Evolutionary conservation across 2,329 filamentous ascomycete species (phyloP).

Genomic region (Pseudogymnoascus sp.): DNA sequence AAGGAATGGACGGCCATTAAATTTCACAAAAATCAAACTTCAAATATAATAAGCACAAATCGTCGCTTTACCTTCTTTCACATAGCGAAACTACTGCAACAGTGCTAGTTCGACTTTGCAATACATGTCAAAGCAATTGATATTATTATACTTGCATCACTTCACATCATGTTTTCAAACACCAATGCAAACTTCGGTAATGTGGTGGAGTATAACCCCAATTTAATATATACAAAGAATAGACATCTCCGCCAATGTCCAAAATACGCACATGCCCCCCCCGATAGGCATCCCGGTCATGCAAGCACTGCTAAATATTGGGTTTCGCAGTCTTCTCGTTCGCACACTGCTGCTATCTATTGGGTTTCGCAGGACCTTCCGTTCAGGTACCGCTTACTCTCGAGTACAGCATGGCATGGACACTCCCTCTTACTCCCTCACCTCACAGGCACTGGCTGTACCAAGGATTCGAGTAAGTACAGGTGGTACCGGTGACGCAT

Average conservation of each 20-base stretch:
- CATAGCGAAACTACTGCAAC: too few relatives aligned
- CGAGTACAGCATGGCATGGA: background rate
- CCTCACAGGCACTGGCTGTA: slow-evolving; percentile 12
- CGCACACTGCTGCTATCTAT: background rate
- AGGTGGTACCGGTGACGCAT: background rate
- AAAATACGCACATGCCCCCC: background rate
- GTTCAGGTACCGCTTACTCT: background rate
- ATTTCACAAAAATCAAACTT: too few relatives aligned
- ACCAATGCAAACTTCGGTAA: background rate
- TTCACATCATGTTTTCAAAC: background rate
- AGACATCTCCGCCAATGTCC: background rate
- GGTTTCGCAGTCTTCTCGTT: background rate
- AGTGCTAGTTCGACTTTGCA: too few relatives aligned
- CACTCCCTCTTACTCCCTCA: background rate
- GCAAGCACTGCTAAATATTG: background rate
- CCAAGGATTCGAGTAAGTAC: slow-evolving; percentile 10
- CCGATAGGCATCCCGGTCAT: background rate
- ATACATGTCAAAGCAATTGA: too few relatives aligned
- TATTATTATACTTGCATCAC: background rate
- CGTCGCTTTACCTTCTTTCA: too few relatives aligned
- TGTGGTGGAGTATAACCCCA: background rate
- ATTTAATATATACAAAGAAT: slow-evolving; percentile 4
- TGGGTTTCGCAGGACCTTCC: background rate
- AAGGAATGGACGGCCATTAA: too few relatives aligned
- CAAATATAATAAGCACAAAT: too few relatives aligned